Evolutionary conservation across 225 moss, liverwort and hornwort species (phyloP).

Genomic region (Physcomitrium patens): DNA sequence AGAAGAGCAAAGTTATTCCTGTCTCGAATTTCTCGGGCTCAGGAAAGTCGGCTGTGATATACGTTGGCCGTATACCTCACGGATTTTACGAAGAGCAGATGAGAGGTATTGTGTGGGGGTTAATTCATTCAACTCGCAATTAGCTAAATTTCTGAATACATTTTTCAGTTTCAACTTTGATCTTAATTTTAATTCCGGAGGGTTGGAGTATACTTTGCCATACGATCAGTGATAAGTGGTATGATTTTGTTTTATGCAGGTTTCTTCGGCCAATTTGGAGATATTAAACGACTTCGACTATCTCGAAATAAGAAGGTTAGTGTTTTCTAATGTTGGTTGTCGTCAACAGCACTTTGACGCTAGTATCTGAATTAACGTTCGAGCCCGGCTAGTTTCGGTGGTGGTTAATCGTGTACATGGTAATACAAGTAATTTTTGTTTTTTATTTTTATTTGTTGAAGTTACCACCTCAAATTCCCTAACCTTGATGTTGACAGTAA

Average conservation of each 20-base stretch:
- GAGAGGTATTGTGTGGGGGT: slow-evolving; percentile 54
- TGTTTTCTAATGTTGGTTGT: neutral
- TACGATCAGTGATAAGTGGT: neutral
- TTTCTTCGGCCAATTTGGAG: slow-evolving; percentile 94
- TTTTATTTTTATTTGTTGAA: too few species aligned
- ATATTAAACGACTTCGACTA: slow-evolving; percentile 75
- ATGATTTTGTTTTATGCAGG: slow-evolving; percentile 43
- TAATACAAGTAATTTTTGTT: too few species aligned
- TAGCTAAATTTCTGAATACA: too few species aligned
- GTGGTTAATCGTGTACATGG: too few species aligned
- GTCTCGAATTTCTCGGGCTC: slow-evolving; percentile 29
- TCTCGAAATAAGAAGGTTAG: slow-evolving; percentile 92
- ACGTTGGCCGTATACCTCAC: slow-evolving; percentile 94
- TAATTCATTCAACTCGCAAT: neutral
- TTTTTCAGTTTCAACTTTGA: too few species aligned
- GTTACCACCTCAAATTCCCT: too few species aligned
- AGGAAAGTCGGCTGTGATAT: slow-evolving; percentile 71
- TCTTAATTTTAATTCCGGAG: neutral
- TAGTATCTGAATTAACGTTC: neutral
- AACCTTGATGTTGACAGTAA: too few species aligned
- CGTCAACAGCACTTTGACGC: neutral
- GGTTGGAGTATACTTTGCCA: neutral
- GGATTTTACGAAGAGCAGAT: slow-evolving; percentile 97
- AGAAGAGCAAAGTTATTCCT: slow-evolving; percentile 36
- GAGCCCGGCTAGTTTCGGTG: too few species aligned